Evolutionary conservation across 2,329 filamentous ascomycete genomes (phyloP), one percentile per base, ranked within the genome.

Genomic region (Metarhizium rileyi): DNA sequence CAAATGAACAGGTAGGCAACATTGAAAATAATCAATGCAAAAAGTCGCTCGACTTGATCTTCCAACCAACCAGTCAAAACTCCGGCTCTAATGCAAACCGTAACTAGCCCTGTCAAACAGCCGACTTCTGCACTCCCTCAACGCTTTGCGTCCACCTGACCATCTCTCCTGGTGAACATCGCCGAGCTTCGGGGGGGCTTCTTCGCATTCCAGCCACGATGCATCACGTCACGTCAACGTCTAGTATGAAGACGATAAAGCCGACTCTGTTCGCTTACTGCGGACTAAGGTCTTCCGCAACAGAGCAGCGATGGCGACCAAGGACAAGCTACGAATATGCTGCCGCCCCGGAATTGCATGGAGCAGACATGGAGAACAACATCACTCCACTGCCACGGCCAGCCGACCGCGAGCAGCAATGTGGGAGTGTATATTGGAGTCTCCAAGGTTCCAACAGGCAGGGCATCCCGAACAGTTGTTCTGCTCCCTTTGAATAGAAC

Each of bases 291-390:
- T 25, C 41, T n/a, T 49, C 18, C 33, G 6, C 26, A 33, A 43
- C 28, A 48, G 27, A 38, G 18, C n/a, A 38, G 25, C 43, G 16
- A 49, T 2, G 4, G 22, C 22, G 14, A 22, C 38, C 36, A 16
- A 16, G 20, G n/a, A n/a, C 27, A 45, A 27, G 41, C 41, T 23
- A 22, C 20, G 30, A 42, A 33, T 42, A n/a, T n/a, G n/a, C n/a
- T n/a, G 33, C 35, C 48, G 48, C 43, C 33, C 41, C 42, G 47
- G 33, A 49, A 27, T 27, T 45, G 25, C 33, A 25, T 40, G 48
- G 48, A 50, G 43, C 25, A 27, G 18, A 36, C 40, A 44, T 44
- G 25, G 40, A 25, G 25, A 43, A 42, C 33, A 27, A 41, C 4
- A 35, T 25, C 22, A 9, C 20, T 42, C 38, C 38, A 42, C 12